These are phyloP conservation scores for Atractiella rhizophila DNA, from an alignment of 768 basidiomycete species.

Conservation along the genomic window DNA sequence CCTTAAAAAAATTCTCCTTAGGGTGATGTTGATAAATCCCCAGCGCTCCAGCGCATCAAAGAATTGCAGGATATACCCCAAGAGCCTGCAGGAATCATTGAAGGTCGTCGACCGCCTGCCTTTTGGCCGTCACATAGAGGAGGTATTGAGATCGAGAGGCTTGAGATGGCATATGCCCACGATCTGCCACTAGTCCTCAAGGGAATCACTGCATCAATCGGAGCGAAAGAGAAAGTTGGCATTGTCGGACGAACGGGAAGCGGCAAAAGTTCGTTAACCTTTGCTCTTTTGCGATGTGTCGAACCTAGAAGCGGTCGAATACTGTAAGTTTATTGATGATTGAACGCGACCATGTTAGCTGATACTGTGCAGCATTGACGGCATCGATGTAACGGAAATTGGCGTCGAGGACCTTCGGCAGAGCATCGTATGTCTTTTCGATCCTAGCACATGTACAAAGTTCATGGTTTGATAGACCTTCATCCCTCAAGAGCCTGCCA, in stretches of 20 bases:
- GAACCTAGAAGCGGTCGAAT: conserved; percentile 54
- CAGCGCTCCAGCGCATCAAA: conserved; percentile 27
- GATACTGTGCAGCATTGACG: conserved; percentile 24
- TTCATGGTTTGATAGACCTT: conserved; percentile 19
- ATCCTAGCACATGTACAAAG: neutral
- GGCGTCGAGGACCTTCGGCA: conserved; percentile 36
- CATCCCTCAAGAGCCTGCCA: conserved; percentile 34
- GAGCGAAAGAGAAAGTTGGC: conserved; percentile 34
- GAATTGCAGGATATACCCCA: conserved; percentile 17
- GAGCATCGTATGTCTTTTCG: too few species aligned
- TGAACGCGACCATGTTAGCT: too few species aligned
- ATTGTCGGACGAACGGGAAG: conserved; percentile 18
- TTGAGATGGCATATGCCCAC: conserved; percentile 18
- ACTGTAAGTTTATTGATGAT: too few species aligned
- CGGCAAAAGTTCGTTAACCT: conserved; percentile 48
- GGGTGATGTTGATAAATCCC: too few species aligned
- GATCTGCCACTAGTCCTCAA: conserved; percentile 22
- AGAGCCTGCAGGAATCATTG: conserved; percentile 11
- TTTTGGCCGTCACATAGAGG: conserved; percentile 22
- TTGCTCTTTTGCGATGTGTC: conserved; percentile 38
- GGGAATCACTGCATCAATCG: conserved; percentile 17
- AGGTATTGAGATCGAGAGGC: conserved; percentile 20
- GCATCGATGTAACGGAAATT: conserved; percentile 22
- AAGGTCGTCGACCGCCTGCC: conserved; percentile 22
- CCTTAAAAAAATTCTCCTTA: too few species aligned